phyloP scores from a whole-genome alignment of 352 stramenopile genomes.

The Phytophthora capsici region DNA sequence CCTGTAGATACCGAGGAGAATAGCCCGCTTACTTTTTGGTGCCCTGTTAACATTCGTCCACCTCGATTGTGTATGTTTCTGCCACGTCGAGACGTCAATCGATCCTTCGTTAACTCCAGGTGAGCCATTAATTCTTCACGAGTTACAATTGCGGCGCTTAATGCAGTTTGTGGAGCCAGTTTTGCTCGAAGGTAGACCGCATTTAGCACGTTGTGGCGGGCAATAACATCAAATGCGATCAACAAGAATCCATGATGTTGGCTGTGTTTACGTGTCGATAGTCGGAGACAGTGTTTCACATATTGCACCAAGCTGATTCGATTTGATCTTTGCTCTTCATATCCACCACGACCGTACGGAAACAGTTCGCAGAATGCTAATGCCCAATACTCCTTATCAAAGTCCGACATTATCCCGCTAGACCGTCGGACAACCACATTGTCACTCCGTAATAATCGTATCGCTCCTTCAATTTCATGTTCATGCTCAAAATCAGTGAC shows the following conservation, averaged over 20 bases:
- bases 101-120: background rate
- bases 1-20: background rate
- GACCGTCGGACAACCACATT: background rate
- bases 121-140: background rate
- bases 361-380: conserved; percentile 5
- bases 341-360: conserved; percentile 1
- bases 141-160: background rate
- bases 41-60: too few species aligned
- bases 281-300: background rate
- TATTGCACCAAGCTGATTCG: background rate
- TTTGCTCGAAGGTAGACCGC: too few species aligned
- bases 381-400: background rate
- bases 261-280: background rate
- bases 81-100: background rate
- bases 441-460: background rate
- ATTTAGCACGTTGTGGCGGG: background rate
- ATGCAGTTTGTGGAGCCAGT: too few species aligned
- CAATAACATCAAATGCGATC: background rate
- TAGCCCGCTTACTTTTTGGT: too few species aligned
- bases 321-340: background rate
- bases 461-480: background rate
- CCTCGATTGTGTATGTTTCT: too few species aligned
- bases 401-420: background rate
- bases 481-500: background rate
- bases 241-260: background rate